Evolutionary conservation across 805 yeast genomes (phyloP), one percentile per base, ranked within the genome.

Genomic region (Alloascoidea hylecoeti): DNA sequence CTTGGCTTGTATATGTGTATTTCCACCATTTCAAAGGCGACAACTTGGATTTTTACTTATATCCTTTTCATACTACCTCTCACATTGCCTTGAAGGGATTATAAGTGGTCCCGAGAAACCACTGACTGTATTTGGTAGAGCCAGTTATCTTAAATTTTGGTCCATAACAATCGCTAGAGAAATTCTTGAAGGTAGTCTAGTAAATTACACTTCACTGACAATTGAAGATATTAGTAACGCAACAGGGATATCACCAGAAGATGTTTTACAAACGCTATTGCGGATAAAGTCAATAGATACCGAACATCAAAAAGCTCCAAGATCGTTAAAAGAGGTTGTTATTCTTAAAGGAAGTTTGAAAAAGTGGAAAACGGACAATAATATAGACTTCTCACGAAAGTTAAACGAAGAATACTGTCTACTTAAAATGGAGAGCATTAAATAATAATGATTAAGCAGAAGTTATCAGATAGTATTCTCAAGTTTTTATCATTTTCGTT

Each of bases 91-190:
- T 13, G 82, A 81, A 34, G 74, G 72, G 18, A 47, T 62, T 15
- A 56, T 71, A 2, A 85, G 95, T 42, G 94, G 96, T 0, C 98
- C 98, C 0, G 98, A 92, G 52, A 69, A 75, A 45, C 98, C 98
- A 1, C 59, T 92, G 5, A 81, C 95, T 4, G 78, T 79, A 0
- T 81, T 76, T 55, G 98, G 98, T 0, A 65, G 68, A 38, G 59
- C 72, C 5, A 72, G 88, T 4, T 92, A 86, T 50, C 50, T 81
- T 15, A 59, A 68, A 13, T 88, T 72, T 56, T 92, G 97, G 98
- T 63, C 80, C 4, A 63, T 67, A 36, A 53, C 61, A 3, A 44
- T 81, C 0, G 63, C 70, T 1, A 46, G 60, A 41, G 68, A 63
- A 38, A 47, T 73, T 23, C 30, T 65, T 0, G 58, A 55, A 19